Conservation (phyloP, 257 asterid genomes). For the Primulina tabacum region DNA sequence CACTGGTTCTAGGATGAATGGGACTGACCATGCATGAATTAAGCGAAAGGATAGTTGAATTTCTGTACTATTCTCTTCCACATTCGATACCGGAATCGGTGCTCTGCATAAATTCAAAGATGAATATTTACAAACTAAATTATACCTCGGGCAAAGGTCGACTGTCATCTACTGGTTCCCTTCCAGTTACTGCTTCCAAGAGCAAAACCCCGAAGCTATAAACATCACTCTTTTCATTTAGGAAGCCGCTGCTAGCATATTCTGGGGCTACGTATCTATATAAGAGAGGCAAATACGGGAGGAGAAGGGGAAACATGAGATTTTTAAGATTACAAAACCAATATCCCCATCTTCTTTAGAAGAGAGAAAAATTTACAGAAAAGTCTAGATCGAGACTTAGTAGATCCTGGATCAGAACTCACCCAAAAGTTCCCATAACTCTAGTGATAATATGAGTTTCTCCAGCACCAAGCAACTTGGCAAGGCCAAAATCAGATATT, state of each 20-base stretch:
- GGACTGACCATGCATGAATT: neutral
- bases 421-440: constrained; percentile 97
- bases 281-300: neutral
- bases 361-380: neutral
- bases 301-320: neutral
- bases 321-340: neutral
- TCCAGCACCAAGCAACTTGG: constrained; percentile 80
- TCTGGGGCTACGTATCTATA: constrained; percentile 83
- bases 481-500: constrained; percentile 88
- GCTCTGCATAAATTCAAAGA: neutral
- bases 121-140: neutral
- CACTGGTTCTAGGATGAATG: neutral
- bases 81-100: neutral
- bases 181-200: constrained; percentile 74
- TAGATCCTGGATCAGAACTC: constrained; percentile 19
- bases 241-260: constrained; percentile 73
- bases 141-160: constrained; percentile 65
- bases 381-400: neutral
- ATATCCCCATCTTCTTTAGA: neutral
- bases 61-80: neutral
- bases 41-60: neutral
- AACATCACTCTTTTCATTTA: constrained; percentile 81
- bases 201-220: constrained; percentile 76
- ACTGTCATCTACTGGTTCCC: constrained; percentile 79
- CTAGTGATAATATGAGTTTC: constrained; percentile 78